These are phyloP conservation scores for Candida nanaspora DNA, from an alignment of 805 yeast genomes.

Conservation along the genomic window DNA sequence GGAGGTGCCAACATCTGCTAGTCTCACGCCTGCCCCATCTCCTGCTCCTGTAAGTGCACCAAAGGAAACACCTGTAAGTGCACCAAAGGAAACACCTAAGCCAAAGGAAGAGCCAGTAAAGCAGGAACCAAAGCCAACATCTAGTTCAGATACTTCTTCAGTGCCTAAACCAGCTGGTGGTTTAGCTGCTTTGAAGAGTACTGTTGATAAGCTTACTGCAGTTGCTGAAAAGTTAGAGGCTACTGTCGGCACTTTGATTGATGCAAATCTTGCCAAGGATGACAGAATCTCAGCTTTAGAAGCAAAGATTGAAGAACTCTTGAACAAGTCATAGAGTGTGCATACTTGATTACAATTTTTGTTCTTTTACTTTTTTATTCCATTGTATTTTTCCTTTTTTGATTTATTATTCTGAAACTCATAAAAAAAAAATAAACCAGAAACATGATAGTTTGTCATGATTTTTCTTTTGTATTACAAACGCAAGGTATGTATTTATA, in stretches of 20 bases:
- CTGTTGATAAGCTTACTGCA: slow-evolving; percentile 58
- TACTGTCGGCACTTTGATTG: slow-evolving; percentile 43
- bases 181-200: slow-evolving; percentile 56
- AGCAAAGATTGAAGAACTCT: slow-evolving; percentile 48
- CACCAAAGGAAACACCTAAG: background rate
- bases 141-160: slow-evolving; percentile 6
- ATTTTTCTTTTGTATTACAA: too few relatives aligned
- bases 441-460: too few relatives aligned
- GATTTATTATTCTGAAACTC: background rate
- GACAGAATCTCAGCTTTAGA: slow-evolving; percentile 52
- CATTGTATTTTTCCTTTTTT: background rate
- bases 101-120: background rate
- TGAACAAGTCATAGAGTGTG: too few relatives aligned
- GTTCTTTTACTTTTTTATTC: background rate
- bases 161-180: slow-evolving; percentile 18
- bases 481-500: too few relatives aligned
- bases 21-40: background rate
- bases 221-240: slow-evolving; percentile 53
- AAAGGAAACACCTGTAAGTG: background rate
- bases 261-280: slow-evolving; percentile 58
- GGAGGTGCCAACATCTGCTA: background rate
- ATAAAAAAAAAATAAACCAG: too few relatives aligned
- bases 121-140: slow-evolving; percentile 4
- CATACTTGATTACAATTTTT: too few relatives aligned
- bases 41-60: background rate